A percentile compares a stretch with the other conserved stretches of the same genome.
These are phyloP conservation scores for Fomitopsis pulvina DNA, from an alignment of 768 basidiomycete species.

Conservation along the genomic window DNA sequence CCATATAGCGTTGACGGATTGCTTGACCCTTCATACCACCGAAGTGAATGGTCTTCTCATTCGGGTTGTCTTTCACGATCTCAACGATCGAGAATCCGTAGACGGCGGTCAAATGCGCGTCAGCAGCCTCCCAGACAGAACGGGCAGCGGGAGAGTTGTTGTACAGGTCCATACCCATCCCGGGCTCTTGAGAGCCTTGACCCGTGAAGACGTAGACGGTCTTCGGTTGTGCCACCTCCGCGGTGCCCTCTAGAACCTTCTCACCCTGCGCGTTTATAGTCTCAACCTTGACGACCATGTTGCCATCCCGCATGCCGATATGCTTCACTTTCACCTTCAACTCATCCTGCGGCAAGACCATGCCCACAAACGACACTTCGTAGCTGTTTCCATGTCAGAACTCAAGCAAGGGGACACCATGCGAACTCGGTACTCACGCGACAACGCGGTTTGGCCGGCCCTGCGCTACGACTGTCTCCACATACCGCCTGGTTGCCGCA, in stretches of 20 bases:
- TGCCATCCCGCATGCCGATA: constrained; percentile 86
- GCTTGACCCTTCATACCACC: constrained; percentile 99
- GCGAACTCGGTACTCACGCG: constrained; percentile 44
- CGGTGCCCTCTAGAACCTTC: constrained; percentile 88
- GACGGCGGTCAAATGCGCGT: constrained; percentile 85
- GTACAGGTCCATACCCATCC: constrained; percentile 99
- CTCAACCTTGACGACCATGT: constrained; percentile 86
- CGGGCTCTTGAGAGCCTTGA: constrained; percentile 95
- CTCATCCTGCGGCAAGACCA: constrained; percentile 90
- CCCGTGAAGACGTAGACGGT: constrained; percentile 98
- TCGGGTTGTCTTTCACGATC: constrained; percentile 98
- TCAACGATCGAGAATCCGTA: constrained; percentile 99
- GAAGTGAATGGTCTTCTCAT: constrained; percentile 97
- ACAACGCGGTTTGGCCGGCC: constrained; percentile 89
- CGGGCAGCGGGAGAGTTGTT: constrained; percentile 87
- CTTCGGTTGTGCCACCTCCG: constrained; percentile 87
- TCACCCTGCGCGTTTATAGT: constrained; percentile 81
- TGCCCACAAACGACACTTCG: constrained; percentile 92
- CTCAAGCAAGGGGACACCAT: not conserved
- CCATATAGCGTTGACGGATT: constrained; percentile 99
- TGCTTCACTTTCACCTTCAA: constrained; percentile 85
- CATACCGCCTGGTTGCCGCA: constrained; percentile 86
- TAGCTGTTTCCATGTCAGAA: constrained; percentile 45
- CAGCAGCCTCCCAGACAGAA: constrained; percentile 96
- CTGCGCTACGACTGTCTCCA: constrained; percentile 91